Base-by-base conservation (phyloP, 1,139 yeast species). In the Pneumocystis carinii region DNA sequence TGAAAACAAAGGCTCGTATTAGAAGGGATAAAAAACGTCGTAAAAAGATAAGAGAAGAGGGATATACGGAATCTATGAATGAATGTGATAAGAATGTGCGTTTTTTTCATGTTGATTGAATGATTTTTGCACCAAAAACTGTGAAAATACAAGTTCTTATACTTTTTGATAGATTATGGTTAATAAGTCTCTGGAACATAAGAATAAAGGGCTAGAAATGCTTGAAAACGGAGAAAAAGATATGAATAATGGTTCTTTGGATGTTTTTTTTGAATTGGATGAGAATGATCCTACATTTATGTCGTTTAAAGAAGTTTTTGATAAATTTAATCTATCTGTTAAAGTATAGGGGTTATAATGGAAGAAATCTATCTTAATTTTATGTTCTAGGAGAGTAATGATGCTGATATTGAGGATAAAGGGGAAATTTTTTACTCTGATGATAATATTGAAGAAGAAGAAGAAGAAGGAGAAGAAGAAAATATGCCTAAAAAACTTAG, bases 371-470 rank as follows among this genome's bases (percentile, higher is more conserved):
- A 48, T 48, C 7, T 39, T 39, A n/a, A 39, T n/a, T 32, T 32
- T 48, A 3, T 24, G 55, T 48, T 24, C 1, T 48, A 48, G 55
- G 55, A 48, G 15, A 19, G 14, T 24, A 27, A 24, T 8, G 32
- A 24, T 48, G n/a, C 14, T 12, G n/a, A 12, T 2, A 48, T 24
- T 24, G 27, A 19, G 5, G 66, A 68, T 2, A 69, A 70, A 59
- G 78, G 73, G 24, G 74, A 73, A 38, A 67, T 75, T 29, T 72
- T 75, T 64, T 72, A 73, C 61, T 70, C 74, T 59, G 77, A 74
- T 55, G 76, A 73, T 53, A 78, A 75, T 29, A 72, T 69, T 29
- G 70, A 61, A 17, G 64, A 64, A n/a, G 63, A 61, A 15, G 67
- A 65, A 38, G 67, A 68, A 6, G 68, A 63, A 8, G 73, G 68